Base-by-base conservation (phyloP, 2,329 filamentous ascomycete genomes). In the Colletotrichum orbiculare region DNA sequence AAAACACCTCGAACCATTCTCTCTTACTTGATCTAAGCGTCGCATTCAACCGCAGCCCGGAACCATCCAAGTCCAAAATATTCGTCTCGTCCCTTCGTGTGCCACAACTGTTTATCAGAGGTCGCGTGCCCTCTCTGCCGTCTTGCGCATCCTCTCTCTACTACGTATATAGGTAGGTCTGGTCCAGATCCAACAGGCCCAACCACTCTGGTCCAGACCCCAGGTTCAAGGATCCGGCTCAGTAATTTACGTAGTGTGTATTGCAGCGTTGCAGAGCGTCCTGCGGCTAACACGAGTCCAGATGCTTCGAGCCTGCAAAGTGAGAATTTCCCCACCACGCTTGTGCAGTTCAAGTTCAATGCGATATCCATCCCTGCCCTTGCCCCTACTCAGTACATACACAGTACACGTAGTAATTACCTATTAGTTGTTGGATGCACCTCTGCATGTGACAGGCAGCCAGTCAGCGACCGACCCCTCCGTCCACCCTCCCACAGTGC, bases 391-490 rank as follows among this genome's bases (percentile, higher is more conserved):
- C 2, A 17, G 17, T 17, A 17, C 17, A 17, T 17, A 17, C 17
- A 17, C 17, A 17, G 17, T 17, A 17, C 17, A 17, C 17, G 17
- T 17, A 17, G 17, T 17, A 17, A 17, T 17, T n/a, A n/a, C n/a
- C n/a, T n/a, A n/a, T n/a, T 17, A 37, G 33, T 46, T 42, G 50
- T 54, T 54, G 37, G 41, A n/a, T 61, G 46, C 52, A 52, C n/a
- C 33, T 38, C 63, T 63, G 63, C 63, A 66, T 66, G 63, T 66
- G 63, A 66, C 52, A 63, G 58, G 52, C 58, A 66, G 63, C 57
- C 63, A 49, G n/a, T 37, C 15, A 37, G 15, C 39, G 39, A 43
- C 35, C 39, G 39, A 43, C 35, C 42, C 10, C 25, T 47, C 33
- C 25, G 15, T 62, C 46, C 50, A 25, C 25, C 25, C 25, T 5